These are phyloP conservation scores for Agrocybe chaxingu DNA, from an alignment of 768 basidiomycete genomes.

Conservation along the genomic window DNA sequence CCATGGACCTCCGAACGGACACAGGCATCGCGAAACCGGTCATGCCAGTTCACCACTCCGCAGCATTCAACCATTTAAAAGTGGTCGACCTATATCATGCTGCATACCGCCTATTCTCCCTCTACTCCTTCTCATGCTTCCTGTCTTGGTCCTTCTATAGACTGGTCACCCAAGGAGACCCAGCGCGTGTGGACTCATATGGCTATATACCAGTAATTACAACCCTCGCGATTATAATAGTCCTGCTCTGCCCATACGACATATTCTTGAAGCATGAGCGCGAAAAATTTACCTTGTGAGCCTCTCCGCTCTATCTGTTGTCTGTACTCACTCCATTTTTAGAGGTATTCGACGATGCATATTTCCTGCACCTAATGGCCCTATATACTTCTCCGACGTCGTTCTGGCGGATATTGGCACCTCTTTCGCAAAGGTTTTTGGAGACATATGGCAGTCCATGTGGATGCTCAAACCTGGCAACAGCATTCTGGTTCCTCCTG, in stretches of 20 bases:
- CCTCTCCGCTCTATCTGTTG: slow-evolving; percentile 15
- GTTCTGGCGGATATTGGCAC: slow-evolving; percentile 95
- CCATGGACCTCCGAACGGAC: slow-evolving; percentile 61
- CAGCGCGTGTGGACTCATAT: slow-evolving; percentile 64
- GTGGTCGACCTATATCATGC: slow-evolving; percentile 50
- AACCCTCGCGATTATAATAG: slow-evolving; percentile 50
- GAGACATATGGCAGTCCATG: slow-evolving; percentile 87
- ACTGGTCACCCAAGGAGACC: slow-evolving; percentile 52
- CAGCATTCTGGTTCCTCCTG: slow-evolving; percentile 63
- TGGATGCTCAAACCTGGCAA: slow-evolving; percentile 87
- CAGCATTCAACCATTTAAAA: slow-evolving; percentile 31
- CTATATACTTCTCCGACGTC: slow-evolving; percentile 87
- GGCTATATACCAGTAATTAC: slow-evolving; percentile 75
- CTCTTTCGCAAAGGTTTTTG: slow-evolving; percentile 94
- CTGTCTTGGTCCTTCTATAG: slow-evolving; percentile 70
- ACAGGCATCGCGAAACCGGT: slow-evolving; percentile 21
- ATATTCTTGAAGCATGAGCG: slow-evolving; percentile 68
- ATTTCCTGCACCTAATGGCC: slow-evolving; percentile 53
- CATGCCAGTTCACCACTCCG: slow-evolving; percentile 23
- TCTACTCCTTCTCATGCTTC: slow-evolving; percentile 60
- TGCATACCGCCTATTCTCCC: slow-evolving; percentile 63
- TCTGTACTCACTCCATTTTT: slow-evolving; percentile 2
- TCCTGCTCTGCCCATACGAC: slow-evolving; percentile 66
- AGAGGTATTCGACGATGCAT: slow-evolving; percentile 79
- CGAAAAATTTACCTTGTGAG: slow-evolving; percentile 76